These are phyloP conservation scores for Chlamydomonas incerta DNA, from an alignment of 139 green algal genomes.

Conservation along the genomic window DNA sequence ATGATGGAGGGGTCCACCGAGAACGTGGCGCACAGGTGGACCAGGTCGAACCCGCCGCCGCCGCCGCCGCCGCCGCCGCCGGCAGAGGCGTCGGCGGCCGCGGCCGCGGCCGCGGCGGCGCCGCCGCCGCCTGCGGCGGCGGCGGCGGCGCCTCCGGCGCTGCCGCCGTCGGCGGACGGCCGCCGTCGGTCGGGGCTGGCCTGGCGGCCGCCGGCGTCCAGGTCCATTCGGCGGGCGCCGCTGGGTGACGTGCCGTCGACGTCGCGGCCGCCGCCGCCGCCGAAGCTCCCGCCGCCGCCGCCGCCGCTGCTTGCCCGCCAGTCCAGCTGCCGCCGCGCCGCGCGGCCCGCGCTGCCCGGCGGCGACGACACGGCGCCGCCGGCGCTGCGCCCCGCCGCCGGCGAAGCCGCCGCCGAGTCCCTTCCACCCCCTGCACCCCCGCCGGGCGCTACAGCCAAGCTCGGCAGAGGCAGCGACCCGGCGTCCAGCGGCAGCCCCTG, in stretches of 20 bases:
- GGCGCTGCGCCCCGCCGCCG: neutral
- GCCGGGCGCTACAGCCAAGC: neutral
- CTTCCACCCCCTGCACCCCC: neutral
- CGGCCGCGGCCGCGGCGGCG: neutral
- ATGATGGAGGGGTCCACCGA: constrained; percentile 75
- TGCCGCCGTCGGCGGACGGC: no score
- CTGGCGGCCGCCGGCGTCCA: neutral
- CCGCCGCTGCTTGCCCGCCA: neutral
- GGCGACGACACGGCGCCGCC: neutral
- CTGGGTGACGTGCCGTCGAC: neutral
- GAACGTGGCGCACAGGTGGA: constrained; percentile 81
- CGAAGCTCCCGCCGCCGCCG: neutral
- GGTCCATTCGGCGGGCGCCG: neutral
- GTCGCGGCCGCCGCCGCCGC: neutral
- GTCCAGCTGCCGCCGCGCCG: neutral
- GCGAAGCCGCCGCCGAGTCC: neutral
- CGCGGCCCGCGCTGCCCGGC: neutral
- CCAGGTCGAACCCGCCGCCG: constrained; percentile 55
- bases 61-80: neutral
- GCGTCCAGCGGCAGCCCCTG: neutral
- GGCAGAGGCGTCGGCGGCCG: neutral
- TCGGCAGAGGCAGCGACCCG: neutral
- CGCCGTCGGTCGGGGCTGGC: no score
- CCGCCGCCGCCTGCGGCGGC: neutral
- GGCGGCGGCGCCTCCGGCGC: neutral